Evolutionary conservation across 2,329 filamentous ascomycete genomes (phyloP).

Genomic region (Torrubiella hemipterigena): DNA sequence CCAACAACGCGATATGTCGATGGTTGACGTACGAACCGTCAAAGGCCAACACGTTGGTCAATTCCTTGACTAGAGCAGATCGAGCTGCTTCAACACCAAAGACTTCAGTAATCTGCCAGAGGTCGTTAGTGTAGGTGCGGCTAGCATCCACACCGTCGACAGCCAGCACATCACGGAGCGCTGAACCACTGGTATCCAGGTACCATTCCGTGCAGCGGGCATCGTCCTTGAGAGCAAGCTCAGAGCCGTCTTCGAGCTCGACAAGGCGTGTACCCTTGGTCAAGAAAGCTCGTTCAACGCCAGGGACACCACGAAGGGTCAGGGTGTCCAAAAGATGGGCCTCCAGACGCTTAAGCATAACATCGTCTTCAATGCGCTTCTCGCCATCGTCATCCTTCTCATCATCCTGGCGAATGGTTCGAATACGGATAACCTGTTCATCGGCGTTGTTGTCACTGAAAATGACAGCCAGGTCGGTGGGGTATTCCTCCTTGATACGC

Average conservation of each 20-base stretch:
- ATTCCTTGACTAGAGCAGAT: conserved; percentile 72
- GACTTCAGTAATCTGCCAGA: conserved; percentile 87
- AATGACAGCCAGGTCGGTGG: conserved; percentile 76
- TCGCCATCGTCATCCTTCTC: conserved; percentile 59
- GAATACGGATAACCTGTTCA: conserved; percentile 85
- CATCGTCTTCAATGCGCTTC: conserved; percentile 65
- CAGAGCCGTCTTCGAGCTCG: conserved; percentile 55
- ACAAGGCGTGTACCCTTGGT: conserved; percentile 65
- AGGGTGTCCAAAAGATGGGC: conserved; percentile 83
- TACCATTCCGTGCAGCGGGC: conserved; percentile 82
- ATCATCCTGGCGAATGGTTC: conserved; percentile 59
- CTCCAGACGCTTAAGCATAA: conserved; percentile 85
- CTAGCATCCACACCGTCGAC: conserved; percentile 80
- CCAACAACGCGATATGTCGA: conserved; percentile 86
- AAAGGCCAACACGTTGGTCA: conserved; percentile 89
- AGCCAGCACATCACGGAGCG: conserved; percentile 70
- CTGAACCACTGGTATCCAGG: conserved; percentile 85
- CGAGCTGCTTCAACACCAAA: conserved; percentile 95
- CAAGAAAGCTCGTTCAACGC: conserved; percentile 86
- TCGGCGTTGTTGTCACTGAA: conserved; percentile 98
- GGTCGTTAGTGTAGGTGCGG: conserved; percentile 87
- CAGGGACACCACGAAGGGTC: conserved; percentile 79
- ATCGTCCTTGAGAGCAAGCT: conserved; percentile 64
- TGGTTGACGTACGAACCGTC: conserved; percentile 99
- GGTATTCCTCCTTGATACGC: conserved; percentile 82